phyloP scores from a whole-genome alignment of 179 eudicot species.

The Silene vulgaris region DNA sequence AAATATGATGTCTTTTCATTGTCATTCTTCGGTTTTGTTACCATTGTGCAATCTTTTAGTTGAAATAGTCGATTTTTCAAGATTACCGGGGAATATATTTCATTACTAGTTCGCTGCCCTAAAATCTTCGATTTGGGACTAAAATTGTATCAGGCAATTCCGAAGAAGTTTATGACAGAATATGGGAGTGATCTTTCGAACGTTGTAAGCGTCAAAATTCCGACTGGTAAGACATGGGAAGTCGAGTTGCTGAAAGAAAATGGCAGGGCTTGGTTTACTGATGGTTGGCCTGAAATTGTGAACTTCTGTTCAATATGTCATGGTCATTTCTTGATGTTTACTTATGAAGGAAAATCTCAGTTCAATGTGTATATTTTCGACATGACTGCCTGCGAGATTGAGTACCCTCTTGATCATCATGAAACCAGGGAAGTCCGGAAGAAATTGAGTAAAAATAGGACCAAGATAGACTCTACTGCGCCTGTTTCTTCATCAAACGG shows the following conservation, averaged over 20 bases:
- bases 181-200: constrained; percentile 19
- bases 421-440: neutral
- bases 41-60: too few relatives aligned
- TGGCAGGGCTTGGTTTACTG: constrained; percentile 29
- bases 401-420: constrained; percentile 17
- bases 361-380: constrained; percentile 42
- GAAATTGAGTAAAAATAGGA: neutral
- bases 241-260: constrained; percentile 29
- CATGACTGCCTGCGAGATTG: constrained; percentile 30
- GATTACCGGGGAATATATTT: too few relatives aligned
- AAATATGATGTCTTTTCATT: too few relatives aligned
- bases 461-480: neutral
- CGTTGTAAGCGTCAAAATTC: constrained; percentile 15
- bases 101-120: too few relatives aligned
- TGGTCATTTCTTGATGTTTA: constrained; percentile 40
- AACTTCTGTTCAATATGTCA: constrained; percentile 31
- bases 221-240: constrained; percentile 28
- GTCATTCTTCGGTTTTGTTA: too few relatives aligned
- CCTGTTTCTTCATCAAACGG: constrained; percentile 10
- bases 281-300: constrained; percentile 50
- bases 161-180: constrained; percentile 20
- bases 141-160: constrained; percentile 21
- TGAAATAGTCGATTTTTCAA: too few relatives aligned
- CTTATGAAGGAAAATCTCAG: constrained; percentile 30
- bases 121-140: too few relatives aligned